Conservation (phyloP, 192 early-diverging fungal species). For the Phycomyces nitens region DNA sequence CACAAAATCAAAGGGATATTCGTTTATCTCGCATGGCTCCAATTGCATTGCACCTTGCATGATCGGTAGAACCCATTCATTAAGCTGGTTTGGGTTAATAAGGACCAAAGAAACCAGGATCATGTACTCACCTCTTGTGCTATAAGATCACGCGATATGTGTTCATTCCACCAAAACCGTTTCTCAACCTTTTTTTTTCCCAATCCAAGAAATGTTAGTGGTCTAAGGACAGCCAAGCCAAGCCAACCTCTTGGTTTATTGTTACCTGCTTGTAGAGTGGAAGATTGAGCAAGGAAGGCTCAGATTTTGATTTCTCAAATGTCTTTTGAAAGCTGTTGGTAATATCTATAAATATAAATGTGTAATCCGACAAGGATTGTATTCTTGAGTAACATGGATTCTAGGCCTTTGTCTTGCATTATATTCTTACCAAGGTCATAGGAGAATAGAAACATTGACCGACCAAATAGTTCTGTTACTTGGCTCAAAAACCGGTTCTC, state of each 20-base stretch:
- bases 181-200: conserved; percentile 29
- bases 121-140: conserved; percentile 36
- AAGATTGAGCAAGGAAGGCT: conserved; percentile 1
- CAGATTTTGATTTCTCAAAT: conserved; percentile 29
- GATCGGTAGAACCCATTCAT: conserved; percentile 55
- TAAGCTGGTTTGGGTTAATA: conserved; percentile 28
- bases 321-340: conserved; percentile 40
- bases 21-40: conserved; percentile 57
- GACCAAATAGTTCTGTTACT: conserved; percentile 43
- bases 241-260: too few species aligned
- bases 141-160: conserved; percentile 41
- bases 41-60: conserved; percentile 72
- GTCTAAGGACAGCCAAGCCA: too few species aligned
- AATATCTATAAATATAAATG: conserved; percentile 29
- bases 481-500: conserved; percentile 48
- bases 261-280: background rate
- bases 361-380: background rate
- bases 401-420: conserved; percentile 6
- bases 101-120: too few species aligned
- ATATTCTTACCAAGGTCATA: conserved; percentile 38
- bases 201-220: background rate
- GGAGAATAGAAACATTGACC: conserved; percentile 45
- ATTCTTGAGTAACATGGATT: conserved; percentile 7
- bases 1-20: conserved; percentile 58
- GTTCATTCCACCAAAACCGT: conserved; percentile 64